Percentiles rank a stretch among this genome's conserved stretches.
phyloP scores from a whole-genome alignment of 768 basidiomycete species.

The Hysterangium stoloniferum region DNA sequence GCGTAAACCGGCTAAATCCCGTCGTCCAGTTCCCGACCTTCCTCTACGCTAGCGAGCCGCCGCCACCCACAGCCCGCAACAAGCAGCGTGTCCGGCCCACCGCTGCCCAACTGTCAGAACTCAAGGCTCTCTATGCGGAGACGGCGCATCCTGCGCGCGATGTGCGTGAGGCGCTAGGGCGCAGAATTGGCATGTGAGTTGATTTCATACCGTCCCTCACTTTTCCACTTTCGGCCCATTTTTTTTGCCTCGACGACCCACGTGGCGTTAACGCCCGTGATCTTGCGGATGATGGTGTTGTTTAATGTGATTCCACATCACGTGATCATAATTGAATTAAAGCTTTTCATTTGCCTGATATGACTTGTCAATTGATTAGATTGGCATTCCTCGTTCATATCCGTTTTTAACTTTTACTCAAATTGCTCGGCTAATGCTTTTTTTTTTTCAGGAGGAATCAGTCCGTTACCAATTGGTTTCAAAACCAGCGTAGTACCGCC shows the following conservation, averaged over 20 bases:
- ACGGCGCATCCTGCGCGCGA: constrained; percentile 70
- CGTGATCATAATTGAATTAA: no score
- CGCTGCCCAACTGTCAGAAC: constrained; percentile 60
- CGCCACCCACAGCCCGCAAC: constrained; percentile 30
- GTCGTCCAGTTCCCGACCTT: constrained; percentile 2
- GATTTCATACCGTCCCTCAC: background rate
- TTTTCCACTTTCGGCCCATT: background rate
- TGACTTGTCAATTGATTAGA: background rate
- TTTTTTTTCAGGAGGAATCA: constrained; percentile 57
- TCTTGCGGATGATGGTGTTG: constrained; percentile 13
- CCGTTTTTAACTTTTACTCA: constrained; percentile 13
- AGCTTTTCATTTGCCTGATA: constrained; percentile 17
- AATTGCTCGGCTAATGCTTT: constrained; percentile 15
- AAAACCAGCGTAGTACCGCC: constrained; percentile 73
- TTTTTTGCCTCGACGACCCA: background rate
- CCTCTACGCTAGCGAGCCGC: constrained; percentile 6
- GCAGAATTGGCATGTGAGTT: constrained; percentile 69
- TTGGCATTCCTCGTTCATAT: constrained; percentile 10
- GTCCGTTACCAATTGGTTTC: constrained; percentile 82
- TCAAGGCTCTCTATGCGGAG: constrained; percentile 73
- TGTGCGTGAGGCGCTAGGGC: constrained; percentile 58
- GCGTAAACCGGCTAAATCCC: background rate
- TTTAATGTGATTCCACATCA: constrained; percentile 7
- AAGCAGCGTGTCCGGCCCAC: constrained; percentile 76
- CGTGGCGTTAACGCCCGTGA: constrained; percentile 13